These are phyloP conservation scores for Hypoxylon crocopeplum DNA, from an alignment of 495 filamentous ascomycete genomes.

Conservation along the genomic window DNA sequence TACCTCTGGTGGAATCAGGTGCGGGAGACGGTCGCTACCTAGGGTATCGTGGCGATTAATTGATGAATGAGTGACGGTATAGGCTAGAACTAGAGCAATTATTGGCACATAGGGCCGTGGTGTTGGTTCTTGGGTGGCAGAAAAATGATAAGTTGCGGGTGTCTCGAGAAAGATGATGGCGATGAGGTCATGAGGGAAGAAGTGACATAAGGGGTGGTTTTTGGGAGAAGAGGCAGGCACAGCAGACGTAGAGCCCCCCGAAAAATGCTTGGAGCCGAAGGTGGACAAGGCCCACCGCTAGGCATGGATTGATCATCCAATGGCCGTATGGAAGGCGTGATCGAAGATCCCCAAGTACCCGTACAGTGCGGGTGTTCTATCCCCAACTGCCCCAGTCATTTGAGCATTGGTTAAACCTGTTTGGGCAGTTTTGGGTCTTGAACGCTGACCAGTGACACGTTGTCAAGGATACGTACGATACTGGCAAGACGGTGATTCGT, in stretches of 20 bases:
- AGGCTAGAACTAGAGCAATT: slow-evolving; percentile 12
- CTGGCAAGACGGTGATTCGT: slow-evolving; percentile 29
- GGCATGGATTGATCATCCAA: slow-evolving; percentile 40
- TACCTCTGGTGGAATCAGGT: slow-evolving; percentile 38
- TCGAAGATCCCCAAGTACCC: slow-evolving; percentile 43
- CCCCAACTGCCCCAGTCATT: not conserved
- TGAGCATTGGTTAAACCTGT: slow-evolving; percentile 20
- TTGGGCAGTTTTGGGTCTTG: slow-evolving; percentile 9
- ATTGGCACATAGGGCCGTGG: too few species aligned
- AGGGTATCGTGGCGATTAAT: slow-evolving; percentile 35
- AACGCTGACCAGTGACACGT: not conserved
- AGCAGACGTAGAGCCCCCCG: slow-evolving; percentile 47
- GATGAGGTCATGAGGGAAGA: slow-evolving; percentile 50
- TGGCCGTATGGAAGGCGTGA: slow-evolving; percentile 38
- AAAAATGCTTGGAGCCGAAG: slow-evolving; percentile 43
- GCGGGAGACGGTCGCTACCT: slow-evolving; percentile 21
- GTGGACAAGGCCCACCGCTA: slow-evolving; percentile 36
- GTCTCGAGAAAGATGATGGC: slow-evolving; percentile 39
- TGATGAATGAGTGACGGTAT: slow-evolving; percentile 39
- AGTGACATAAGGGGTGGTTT: slow-evolving; percentile 50
- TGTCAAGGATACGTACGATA: slow-evolving; percentile 17
- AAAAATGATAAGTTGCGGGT: slow-evolving; percentile 37
- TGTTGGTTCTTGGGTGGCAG: slow-evolving; percentile 27
- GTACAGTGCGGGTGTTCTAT: slow-evolving; percentile 33
- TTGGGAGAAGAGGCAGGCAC: slow-evolving; percentile 44